These are phyloP conservation scores for Exserohilum turcica DNA, from an alignment of 2,329 filamentous ascomycete genomes.

Conservation along the genomic window DNA sequence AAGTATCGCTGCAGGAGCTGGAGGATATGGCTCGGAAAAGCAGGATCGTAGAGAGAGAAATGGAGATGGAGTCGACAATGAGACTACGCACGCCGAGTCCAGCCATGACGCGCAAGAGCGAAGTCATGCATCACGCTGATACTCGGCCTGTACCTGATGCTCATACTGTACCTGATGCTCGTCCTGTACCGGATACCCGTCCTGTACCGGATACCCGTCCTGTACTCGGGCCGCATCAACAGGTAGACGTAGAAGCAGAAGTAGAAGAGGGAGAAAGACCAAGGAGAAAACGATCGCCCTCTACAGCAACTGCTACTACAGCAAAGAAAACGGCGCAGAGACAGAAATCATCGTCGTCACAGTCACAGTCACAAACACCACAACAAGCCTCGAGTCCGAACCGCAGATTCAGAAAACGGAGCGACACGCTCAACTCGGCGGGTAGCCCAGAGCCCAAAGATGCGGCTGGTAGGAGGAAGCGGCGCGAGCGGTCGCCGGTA, in stretches of 20 bases:
- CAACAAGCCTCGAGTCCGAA: constrained; percentile 8
- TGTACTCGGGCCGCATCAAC: too few relatives aligned
- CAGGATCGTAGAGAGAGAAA: not conserved
- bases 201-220: too few relatives aligned
- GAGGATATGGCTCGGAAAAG: constrained; percentile 12
- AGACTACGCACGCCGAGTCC: constrained; percentile 17
- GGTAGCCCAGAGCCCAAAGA: constrained; percentile 18
- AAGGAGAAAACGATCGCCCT: too few relatives aligned
- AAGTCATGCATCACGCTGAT: too few relatives aligned
- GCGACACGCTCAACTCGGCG: constrained; percentile 28
- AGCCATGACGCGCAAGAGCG: not conserved
- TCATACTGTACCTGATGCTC: not conserved
- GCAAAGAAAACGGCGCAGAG: too few relatives aligned
- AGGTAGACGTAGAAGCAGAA: too few relatives aligned
- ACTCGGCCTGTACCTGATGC: too few relatives aligned
- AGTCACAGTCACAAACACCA: constrained; percentile 2
- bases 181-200: not conserved
- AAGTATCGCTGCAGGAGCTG: constrained; percentile 4
- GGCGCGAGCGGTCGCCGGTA: constrained; percentile 15
- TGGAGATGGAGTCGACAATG: not conserved
- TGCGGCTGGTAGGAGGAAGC: constrained; percentile 6
- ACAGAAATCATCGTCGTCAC: too few relatives aligned
- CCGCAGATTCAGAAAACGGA: constrained; percentile 27
- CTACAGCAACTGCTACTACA: too few relatives aligned
- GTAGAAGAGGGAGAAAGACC: too few relatives aligned